Conservation (phyloP, 139 green algal species). For the Chlamydomonas applanata region DNA sequence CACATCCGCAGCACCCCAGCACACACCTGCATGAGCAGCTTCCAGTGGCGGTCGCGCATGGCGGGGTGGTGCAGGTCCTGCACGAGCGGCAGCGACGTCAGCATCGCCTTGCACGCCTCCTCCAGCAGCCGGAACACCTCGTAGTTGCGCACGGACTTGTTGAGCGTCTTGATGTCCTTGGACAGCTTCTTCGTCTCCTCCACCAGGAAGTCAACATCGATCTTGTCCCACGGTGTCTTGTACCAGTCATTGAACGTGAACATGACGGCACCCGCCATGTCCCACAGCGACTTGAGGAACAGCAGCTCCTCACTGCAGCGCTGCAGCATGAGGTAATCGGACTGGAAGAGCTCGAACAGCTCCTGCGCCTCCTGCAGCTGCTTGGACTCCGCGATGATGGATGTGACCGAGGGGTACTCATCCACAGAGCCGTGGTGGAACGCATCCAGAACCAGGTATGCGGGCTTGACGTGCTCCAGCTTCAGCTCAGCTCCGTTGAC, state of each 20-base stretch:
- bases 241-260: constrained; percentile 84
- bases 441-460: constrained; percentile 62
- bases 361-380: constrained; percentile 81
- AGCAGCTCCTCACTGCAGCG: constrained; percentile 84
- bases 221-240: constrained; percentile 82
- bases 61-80: constrained; percentile 84
- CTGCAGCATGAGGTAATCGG: constrained; percentile 78
- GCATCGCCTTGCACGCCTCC: constrained; percentile 76
- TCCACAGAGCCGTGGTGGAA: constrained; percentile 75
- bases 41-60: constrained; percentile 90
- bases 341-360: constrained; percentile 81
- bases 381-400: constrained; percentile 71
- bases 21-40: constrained; percentile 73
- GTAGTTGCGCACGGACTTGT: constrained; percentile 79
- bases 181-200: constrained; percentile 84
- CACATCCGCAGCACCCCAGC: not conserved
- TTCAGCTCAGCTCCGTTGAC: constrained; percentile 52
- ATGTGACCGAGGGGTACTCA: constrained; percentile 53
- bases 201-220: constrained; percentile 81
- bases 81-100: constrained; percentile 84
- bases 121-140: constrained; percentile 84
- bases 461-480: constrained; percentile 58
- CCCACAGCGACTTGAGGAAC: constrained; percentile 83
- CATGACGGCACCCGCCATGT: constrained; percentile 72
- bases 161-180: constrained; percentile 78